phyloP scores from a whole-genome alignment of 352 stramenopile genomes.

The Globisporangium perplexum region DNA sequence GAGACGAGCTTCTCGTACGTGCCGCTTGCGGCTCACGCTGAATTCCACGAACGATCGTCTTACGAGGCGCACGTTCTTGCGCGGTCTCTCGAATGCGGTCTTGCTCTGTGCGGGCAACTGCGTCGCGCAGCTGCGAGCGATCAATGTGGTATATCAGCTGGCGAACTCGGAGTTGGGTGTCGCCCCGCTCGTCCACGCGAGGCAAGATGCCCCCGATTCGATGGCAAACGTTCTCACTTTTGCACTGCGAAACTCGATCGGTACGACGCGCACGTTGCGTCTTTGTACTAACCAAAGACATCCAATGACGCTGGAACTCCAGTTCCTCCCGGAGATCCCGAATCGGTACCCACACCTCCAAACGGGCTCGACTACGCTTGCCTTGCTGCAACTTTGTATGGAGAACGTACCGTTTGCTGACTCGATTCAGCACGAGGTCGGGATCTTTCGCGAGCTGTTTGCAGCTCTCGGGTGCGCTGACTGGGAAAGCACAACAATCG shows the following conservation, averaged over 20 bases:
- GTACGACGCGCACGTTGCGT: constrained; percentile 3
- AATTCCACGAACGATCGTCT: background rate
- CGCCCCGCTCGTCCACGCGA: background rate
- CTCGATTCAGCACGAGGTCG: constrained; percentile 7
- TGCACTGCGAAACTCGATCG: constrained; percentile 1
- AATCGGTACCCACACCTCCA: background rate
- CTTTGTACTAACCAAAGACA: background rate
- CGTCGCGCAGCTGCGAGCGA: background rate
- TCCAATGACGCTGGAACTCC: background rate
- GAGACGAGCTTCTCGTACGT: background rate
- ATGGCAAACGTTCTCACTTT: constrained; percentile 8
- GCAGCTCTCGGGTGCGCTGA: constrained; percentile 12
- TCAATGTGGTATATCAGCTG: constrained; percentile 2
- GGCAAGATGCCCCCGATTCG: background rate
- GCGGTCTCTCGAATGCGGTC: constrained; percentile 4
- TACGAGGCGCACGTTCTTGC: constrained; percentile 1
- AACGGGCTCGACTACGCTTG: background rate
- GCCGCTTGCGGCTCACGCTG: background rate
- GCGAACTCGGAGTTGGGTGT: constrained; percentile 3
- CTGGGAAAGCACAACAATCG: constrained; percentile 3
- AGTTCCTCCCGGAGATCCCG: constrained; percentile 1
- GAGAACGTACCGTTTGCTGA: constrained; percentile 3
- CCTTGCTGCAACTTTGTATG: constrained; percentile 6
- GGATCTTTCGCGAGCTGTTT: constrained; percentile 15
- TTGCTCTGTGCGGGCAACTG: background rate